These are phyloP conservation scores for Penicillium occitanis DNA, from an alignment of 2,329 filamentous ascomycete genomes.

Conservation along the genomic window DNA sequence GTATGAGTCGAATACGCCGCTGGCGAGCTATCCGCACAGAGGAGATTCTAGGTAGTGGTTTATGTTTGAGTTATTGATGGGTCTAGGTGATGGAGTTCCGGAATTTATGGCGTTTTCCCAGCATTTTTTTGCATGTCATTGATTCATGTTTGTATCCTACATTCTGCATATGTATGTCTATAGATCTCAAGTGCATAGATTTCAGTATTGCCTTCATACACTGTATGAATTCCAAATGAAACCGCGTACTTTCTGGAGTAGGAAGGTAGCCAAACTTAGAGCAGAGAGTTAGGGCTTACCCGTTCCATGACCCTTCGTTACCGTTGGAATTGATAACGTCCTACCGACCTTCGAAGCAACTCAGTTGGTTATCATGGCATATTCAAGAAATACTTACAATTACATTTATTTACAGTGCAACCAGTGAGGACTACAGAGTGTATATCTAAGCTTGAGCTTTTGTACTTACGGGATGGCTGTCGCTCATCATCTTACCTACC, in stretches of 20 bases:
- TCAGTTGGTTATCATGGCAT: background rate
- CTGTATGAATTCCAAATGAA: background rate
- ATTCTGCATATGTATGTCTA: background rate
- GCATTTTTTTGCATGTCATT: background rate
- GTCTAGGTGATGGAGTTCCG: background rate
- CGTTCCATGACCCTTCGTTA: too few species aligned
- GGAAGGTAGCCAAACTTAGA: too few species aligned
- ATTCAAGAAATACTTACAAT: background rate
- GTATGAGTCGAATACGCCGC: conserved; percentile 3
- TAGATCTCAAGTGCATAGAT: background rate
- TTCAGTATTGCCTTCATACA: background rate
- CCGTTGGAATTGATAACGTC: too few species aligned
- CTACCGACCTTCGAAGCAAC: too few species aligned
- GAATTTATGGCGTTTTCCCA: background rate
- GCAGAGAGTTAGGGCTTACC: too few species aligned
- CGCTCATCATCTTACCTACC: background rate
- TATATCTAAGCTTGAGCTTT: background rate
- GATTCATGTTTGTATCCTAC: background rate
- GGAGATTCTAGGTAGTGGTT: background rate
- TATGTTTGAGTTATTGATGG: background rate
- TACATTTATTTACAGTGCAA: background rate
- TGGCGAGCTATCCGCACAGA: background rate
- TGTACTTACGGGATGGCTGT: background rate
- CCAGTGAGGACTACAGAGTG: background rate
- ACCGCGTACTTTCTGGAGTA: too few species aligned